Conservation (phyloP, 345 rosid species). For the Geranium brycei region DNA sequence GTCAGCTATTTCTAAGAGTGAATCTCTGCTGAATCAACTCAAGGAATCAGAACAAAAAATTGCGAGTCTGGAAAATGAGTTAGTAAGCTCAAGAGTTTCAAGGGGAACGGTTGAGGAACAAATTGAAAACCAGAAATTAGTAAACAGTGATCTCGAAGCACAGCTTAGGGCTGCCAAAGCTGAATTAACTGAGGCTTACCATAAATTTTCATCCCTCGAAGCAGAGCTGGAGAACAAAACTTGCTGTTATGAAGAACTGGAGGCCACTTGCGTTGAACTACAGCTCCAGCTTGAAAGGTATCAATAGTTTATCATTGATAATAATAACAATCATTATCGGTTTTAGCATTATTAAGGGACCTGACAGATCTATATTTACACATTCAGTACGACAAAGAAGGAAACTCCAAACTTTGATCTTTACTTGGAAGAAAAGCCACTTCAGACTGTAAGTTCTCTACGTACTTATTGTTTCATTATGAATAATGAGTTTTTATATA, state of each 20-base stretch:
- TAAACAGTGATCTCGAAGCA: constrained; percentile 25
- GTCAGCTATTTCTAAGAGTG: constrained; percentile 18
- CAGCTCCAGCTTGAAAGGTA: constrained; percentile 50
- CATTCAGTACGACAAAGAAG: constrained; percentile 38
- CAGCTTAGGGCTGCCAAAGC: constrained; percentile 22
- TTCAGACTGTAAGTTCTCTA: constrained; percentile 48
- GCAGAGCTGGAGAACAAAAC: constrained; percentile 31
- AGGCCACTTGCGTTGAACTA: constrained; percentile 32
- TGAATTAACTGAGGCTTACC: constrained; percentile 27
- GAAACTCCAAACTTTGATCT: constrained; percentile 20
- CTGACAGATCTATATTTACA: background rate
- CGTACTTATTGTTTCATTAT: background rate
- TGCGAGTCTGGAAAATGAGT: constrained; percentile 24
- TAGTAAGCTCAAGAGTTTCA: constrained; percentile 22
- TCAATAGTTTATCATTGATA: background rate
- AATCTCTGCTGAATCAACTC: constrained; percentile 20
- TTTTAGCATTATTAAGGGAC: constrained; percentile 10
- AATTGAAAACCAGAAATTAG: constrained; percentile 23
- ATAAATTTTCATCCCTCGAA: constrained; percentile 24
- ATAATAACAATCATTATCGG: background rate
- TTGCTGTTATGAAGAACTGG: constrained; percentile 35
- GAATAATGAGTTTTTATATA: background rate
- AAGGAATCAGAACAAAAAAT: constrained; percentile 31
- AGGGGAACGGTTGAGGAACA: constrained; percentile 23
- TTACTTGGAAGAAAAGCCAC: constrained; percentile 34